These are phyloP conservation scores for Leucocoprinus sp. DNA, from an alignment of 768 basidiomycete species.

Conservation along the genomic window DNA sequence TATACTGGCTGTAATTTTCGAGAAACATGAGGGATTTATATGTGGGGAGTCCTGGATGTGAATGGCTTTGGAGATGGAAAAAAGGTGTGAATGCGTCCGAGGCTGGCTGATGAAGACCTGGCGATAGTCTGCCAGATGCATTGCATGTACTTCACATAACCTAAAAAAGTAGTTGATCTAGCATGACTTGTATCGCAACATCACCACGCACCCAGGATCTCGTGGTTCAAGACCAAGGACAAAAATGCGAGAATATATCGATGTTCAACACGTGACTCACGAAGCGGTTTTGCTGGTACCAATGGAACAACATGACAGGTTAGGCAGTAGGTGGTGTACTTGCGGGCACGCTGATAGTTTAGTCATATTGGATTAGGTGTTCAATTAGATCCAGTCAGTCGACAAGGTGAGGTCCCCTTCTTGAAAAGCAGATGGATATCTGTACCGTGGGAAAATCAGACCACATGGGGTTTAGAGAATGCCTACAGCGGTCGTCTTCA, in stretches of 20 bases:
- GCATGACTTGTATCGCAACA: neutral
- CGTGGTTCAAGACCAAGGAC: neutral
- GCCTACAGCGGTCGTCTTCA: slow-evolving; percentile 3
- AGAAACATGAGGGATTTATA: neutral
- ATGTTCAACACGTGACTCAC: neutral
- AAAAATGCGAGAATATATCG: too few relatives aligned
- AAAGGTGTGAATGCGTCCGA: slow-evolving; percentile 13
- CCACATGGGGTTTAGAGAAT: too few relatives aligned
- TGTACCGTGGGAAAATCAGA: too few relatives aligned
- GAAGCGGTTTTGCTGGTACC: too few relatives aligned
- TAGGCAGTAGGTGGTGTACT: too few relatives aligned
- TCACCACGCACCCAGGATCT: slow-evolving; percentile 6
- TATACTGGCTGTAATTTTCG: neutral
- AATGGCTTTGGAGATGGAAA: neutral
- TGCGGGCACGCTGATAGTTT: too few relatives aligned
- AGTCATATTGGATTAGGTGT: too few relatives aligned
- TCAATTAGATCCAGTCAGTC: too few relatives aligned
- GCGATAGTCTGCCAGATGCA: slow-evolving; percentile 51
- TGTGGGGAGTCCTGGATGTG: neutral
- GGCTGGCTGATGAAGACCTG: slow-evolving; percentile 26
- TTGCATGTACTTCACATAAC: slow-evolving; percentile 69
- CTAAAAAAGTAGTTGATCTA: slow-evolving; percentile 13
- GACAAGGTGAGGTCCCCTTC: too few relatives aligned
- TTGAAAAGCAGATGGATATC: too few relatives aligned
- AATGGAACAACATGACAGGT: too few relatives aligned